Base-by-base conservation (phyloP, 129 eudicot genomes). In the Kitagawia praeruptora region DNA sequence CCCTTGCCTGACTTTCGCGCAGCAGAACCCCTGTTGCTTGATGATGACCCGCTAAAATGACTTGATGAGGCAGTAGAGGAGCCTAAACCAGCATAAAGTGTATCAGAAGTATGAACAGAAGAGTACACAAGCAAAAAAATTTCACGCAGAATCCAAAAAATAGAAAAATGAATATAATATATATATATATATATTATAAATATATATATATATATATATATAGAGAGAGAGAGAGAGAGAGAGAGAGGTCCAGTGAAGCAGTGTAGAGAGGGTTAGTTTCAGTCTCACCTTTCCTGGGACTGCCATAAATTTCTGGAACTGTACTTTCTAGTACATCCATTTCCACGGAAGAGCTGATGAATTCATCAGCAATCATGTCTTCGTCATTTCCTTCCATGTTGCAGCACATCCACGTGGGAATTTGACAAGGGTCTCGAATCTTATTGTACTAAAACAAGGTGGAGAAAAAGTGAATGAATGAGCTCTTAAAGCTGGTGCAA, bases 371-470 rank as follows among this genome's bases (percentile, higher is more conserved):
- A 39, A 83, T 77, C 67, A 81, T 66, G 76, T 87, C 92, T 74
- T 72, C 82, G 75, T 54, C 85, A 80, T 92, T 95, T 42, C 95
- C 97, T 81, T 92, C 99, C 82, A 92, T 61, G 88, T 86, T 87
- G 89, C 97, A 95, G 85, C 88, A 86, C 84, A 95, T 87, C 96
- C 97, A 89, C 14, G 83, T 75, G 51, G 97, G 97, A 83, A 92
- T 63, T 86, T 84, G 91, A 75, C 86, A 84, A 79, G 63, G 85
- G 74, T 87, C 86, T 49, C 72, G 75, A 77, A 92, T 88, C 87
- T 86, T 91, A 83, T 95, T 95, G 86, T 82, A 77, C 97, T 93
- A 63, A 15, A 83, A 70, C 12, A 83, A 61, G 41, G 23, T 31
- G 8, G 14, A 67, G 23, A 28, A 28, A 67, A 31, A 31, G 15